phyloP scores from a whole-genome alignment of 2,329 filamentous ascomycete genomes.

The Sarocladiaceae sp. region DNA sequence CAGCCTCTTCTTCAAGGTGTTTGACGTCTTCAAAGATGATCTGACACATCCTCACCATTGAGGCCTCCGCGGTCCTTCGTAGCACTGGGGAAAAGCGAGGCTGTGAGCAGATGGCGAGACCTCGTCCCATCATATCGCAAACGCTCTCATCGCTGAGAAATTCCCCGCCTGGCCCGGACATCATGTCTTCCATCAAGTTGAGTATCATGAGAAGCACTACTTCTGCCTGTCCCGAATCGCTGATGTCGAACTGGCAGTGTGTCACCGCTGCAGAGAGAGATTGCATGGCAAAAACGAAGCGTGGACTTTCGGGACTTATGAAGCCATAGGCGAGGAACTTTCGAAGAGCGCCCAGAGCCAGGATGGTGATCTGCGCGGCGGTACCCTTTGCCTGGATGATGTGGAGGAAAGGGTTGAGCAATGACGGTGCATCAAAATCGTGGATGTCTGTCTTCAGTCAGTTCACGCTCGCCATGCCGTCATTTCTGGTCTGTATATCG shows the following conservation, averaged over 20 bases:
- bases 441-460: slow-evolving; percentile 62
- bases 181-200: slow-evolving; percentile 97
- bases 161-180: slow-evolving; percentile 86
- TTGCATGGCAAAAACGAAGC: slow-evolving; percentile 88
- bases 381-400: slow-evolving; percentile 96
- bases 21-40: slow-evolving; percentile 94
- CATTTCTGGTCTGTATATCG: slow-evolving; percentile 11
- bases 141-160: slow-evolving; percentile 97
- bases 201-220: slow-evolving; percentile 91
- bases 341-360: slow-evolving; percentile 86
- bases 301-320: slow-evolving; percentile 75
- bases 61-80: slow-evolving; percentile 85
- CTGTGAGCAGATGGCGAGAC: slow-evolving; percentile 94
- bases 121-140: slow-evolving; percentile 99
- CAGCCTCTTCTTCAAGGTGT: slow-evolving; percentile 71
- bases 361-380: slow-evolving; percentile 89
- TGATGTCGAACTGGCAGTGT: slow-evolving; percentile 95
- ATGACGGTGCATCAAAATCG: slow-evolving; percentile 78
- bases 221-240: slow-evolving; percentile 89
- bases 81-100: slow-evolving; percentile 84
- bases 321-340: slow-evolving; percentile 97
- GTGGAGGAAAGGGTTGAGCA: slow-evolving; percentile 90
- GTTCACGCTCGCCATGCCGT: slow-evolving; percentile 9
- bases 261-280: slow-evolving; percentile 90
- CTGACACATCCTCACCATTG: slow-evolving; percentile 99